phyloP scores from a whole-genome alignment of 495 filamentous ascomycete genomes.

The Jackrogersella minutella region DNA sequence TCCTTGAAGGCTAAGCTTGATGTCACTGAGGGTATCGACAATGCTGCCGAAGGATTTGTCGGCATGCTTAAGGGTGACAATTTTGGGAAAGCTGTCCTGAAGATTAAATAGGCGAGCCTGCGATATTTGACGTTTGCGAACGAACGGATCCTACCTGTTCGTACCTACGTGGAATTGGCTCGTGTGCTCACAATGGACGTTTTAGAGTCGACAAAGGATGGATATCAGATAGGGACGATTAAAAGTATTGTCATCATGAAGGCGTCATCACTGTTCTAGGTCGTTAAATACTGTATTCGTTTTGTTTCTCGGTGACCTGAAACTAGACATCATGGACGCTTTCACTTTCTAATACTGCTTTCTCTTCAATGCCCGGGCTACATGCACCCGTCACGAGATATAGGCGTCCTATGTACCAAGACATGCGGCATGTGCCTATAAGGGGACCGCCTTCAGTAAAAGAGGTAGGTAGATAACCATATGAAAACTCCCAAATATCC shows the following conservation, averaged over 20 bases:
- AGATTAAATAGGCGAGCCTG: constrained; percentile 57
- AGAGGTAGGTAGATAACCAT: too few relatives aligned
- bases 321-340: not conserved
- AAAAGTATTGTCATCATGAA: not conserved
- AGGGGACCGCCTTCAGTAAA: too few relatives aligned
- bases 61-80: constrained; percentile 90
- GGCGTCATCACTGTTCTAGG: not conserved
- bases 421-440: too few relatives aligned
- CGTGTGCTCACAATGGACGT: not conserved
- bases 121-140: not conserved
- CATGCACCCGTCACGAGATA: too few relatives aligned
- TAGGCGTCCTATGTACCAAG: too few relatives aligned
- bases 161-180: not conserved
- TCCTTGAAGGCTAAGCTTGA: constrained; percentile 75
- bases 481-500: too few relatives aligned
- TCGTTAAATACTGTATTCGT: not conserved
- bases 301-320: not conserved
- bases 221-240: not conserved
- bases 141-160: not conserved
- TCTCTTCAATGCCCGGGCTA: too few relatives aligned
- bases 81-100: constrained; percentile 88
- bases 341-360: not conserved
- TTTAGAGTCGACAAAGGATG: not conserved
- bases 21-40: constrained; percentile 83
- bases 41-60: constrained; percentile 79